Evolutionary conservation across 225 moss, liverwort and hornwort genomes (phyloP).

Genomic region (Bryum argenteum): DNA sequence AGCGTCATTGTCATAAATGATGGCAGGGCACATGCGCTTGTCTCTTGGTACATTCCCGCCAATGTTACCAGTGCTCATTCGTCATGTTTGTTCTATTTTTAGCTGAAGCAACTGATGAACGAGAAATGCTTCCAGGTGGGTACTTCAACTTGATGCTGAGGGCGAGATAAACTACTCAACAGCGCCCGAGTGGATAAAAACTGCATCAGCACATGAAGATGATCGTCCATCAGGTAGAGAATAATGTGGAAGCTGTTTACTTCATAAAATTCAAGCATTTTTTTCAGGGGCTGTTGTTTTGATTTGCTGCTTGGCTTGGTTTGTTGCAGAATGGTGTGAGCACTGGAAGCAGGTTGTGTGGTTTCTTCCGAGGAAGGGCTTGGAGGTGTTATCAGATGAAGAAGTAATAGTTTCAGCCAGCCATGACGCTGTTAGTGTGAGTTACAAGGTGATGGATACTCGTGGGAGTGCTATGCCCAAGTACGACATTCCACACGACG

Average conservation of each 20-base stretch:
- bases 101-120: constrained; percentile 1
- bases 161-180: constrained; percentile 83
- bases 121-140: constrained; percentile 65
- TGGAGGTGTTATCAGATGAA: constrained; percentile 54
- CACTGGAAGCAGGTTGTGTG: constrained; percentile 95
- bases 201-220: constrained; percentile 21
- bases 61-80: constrained; percentile 10
- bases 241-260: background rate
- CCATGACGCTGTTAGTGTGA: constrained; percentile 74
- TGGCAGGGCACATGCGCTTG: constrained; percentile 80
- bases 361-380: constrained; percentile 62
- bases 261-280: background rate
- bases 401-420: constrained; percentile 39
- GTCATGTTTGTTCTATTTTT: constrained; percentile 6
- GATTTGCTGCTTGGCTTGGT: background rate
- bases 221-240: constrained; percentile 35
- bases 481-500: constrained; percentile 23
- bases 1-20: constrained; percentile 43
- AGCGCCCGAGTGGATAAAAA: constrained; percentile 69
- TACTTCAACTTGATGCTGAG: constrained; percentile 79
- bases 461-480: constrained; percentile 28
- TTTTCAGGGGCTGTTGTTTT: background rate
- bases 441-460: constrained; percentile 49
- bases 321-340: constrained; percentile 66
- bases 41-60: constrained; percentile 64